Percentiles rank a stretch among this genome's conserved stretches.
These are phyloP conservation scores for Cutaneotrichosporon daszewskae DNA, from an alignment of 1,284 basidiomycete species.

Conservation along the genomic window DNA sequence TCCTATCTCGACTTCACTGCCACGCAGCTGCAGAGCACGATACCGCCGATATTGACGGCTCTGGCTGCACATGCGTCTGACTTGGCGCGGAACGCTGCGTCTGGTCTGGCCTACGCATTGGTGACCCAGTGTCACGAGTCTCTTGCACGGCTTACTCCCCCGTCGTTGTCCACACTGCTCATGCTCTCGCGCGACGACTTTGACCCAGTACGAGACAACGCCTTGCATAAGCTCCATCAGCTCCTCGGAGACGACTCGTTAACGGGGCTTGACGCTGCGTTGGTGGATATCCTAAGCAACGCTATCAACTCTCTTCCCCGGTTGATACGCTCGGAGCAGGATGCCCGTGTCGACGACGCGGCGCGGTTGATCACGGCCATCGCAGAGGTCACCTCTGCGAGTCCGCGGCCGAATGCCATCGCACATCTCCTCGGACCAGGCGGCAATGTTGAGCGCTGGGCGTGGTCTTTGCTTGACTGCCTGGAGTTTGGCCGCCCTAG, in stretches of 20 bases:
- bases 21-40: slow-evolving; percentile 39
- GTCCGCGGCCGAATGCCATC: slow-evolving; percentile 47
- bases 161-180: slow-evolving; percentile 55
- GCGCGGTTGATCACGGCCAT: slow-evolving; percentile 64
- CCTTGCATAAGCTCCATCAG: slow-evolving; percentile 52
- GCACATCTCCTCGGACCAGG: slow-evolving; percentile 67
- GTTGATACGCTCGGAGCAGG: slow-evolving; percentile 62
- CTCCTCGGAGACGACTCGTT: slow-evolving; percentile 49
- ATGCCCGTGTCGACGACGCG: slow-evolving; percentile 63
- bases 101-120: slow-evolving; percentile 54
- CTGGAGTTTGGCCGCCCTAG: slow-evolving; percentile 62
- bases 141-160: slow-evolving; percentile 62
- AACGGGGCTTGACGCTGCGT: slow-evolving; percentile 52
- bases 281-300: slow-evolving; percentile 50
- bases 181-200: slow-evolving; percentile 52
- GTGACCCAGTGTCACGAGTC: slow-evolving; percentile 59
- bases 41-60: slow-evolving; percentile 36
- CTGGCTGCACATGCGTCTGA: slow-evolving; percentile 42
- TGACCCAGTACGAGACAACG: slow-evolving; percentile 58
- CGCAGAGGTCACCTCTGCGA: slow-evolving; percentile 53
- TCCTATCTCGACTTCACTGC: slow-evolving; percentile 47
- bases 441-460: slow-evolving; percentile 83
- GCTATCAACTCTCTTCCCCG: slow-evolving; percentile 69
- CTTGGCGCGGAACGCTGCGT: slow-evolving; percentile 33
- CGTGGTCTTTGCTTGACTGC: slow-evolving; percentile 69